Conservation (phyloP, 495 filamentous ascomycete genomes). For the Chaetomium tenue region DNA sequence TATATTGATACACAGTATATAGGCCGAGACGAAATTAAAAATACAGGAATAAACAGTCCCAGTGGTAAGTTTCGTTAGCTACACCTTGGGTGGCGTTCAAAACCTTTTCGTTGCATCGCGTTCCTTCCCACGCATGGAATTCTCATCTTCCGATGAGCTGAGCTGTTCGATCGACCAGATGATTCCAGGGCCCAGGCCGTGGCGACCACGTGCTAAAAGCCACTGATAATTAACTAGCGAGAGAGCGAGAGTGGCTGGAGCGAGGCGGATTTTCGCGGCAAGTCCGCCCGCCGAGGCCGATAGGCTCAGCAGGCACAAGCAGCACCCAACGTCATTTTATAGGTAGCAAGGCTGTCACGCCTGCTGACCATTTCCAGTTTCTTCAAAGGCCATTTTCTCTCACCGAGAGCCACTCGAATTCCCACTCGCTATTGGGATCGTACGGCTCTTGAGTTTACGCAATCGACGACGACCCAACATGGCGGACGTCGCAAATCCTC, state of each 20-base stretch:
- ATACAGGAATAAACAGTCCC: too few species aligned
- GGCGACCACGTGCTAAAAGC: constrained; percentile 1
- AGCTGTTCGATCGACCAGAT: not conserved
- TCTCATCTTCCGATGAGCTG: not conserved
- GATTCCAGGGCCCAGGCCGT: not conserved
- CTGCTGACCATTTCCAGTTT: not conserved
- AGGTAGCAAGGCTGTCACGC: constrained; percentile 4
- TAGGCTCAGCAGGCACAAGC: constrained; percentile 10
- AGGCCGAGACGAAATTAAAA: too few species aligned
- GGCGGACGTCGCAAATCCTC: constrained; percentile 27
- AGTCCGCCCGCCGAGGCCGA: not conserved
- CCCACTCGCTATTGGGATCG: constrained; percentile 16
- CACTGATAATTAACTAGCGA: not conserved
- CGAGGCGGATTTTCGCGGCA: constrained; percentile 3
- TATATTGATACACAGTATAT: too few species aligned
- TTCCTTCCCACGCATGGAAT: too few species aligned
- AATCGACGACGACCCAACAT: constrained; percentile 21
- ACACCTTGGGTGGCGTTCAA: too few species aligned
- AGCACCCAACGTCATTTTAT: constrained; percentile 17
- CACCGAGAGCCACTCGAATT: constrained; percentile 17
- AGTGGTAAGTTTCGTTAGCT: too few species aligned
- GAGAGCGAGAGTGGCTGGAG: constrained; percentile 3
- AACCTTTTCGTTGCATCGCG: too few species aligned
- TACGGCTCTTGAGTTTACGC: constrained; percentile 4
- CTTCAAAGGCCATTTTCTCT: constrained; percentile 16